Evolutionary conservation across 371 early-diverging fungal genomes (phyloP), one percentile per base, ranked within the genome.

Genomic region (Mortierella sp.): DNA sequence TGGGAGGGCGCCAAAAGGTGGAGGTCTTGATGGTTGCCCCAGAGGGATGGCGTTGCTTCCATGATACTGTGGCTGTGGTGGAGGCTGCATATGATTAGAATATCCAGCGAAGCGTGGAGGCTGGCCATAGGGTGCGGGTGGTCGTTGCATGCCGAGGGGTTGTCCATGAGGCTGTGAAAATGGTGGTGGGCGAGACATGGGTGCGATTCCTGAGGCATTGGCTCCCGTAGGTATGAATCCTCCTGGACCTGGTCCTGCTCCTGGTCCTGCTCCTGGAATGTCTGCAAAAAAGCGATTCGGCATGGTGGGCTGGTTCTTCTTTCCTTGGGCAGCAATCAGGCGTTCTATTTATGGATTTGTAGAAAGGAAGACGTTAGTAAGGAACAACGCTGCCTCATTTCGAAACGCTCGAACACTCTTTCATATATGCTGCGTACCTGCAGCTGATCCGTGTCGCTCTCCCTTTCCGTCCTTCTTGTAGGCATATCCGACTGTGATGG

Each of bases 381-480:
- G 14, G 50, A 50, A 13, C 50, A 50, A 16, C 16, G 16, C 50
- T 50, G 16, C 14, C 11, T 16, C 11, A 2, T 50, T 50, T 11
- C 16, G 50, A 3, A 50, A 16, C 14, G 14, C 16, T 5, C 14
- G 16, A 14, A 50, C 50, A 50, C 14, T 16, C 16, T 13, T 50
- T 16, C 14, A 16, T 50, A 16, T 50, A 16, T 0, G 68, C 34
- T 28, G 68, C 48, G 55, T 91, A 94, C 95, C 95, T 21, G 99
- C 99, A 2, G 98, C 97, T 47, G 97, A 96, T 70, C 99, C 99
- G 86, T 99, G 99, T 31, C 98, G 90, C 87, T 99, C 99, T 21
- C 99, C 99, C 89, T 97, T 97, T 45, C 98, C 98, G 81, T 99
- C 99, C 90, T 99, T 99, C 89, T 99, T 99, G 86, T 97, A 96